Percentiles rank a stretch among this genome's conserved stretches.
phyloP scores from a whole-genome alignment of 805 yeast species.

The Lipomyces orientalis region DNA sequence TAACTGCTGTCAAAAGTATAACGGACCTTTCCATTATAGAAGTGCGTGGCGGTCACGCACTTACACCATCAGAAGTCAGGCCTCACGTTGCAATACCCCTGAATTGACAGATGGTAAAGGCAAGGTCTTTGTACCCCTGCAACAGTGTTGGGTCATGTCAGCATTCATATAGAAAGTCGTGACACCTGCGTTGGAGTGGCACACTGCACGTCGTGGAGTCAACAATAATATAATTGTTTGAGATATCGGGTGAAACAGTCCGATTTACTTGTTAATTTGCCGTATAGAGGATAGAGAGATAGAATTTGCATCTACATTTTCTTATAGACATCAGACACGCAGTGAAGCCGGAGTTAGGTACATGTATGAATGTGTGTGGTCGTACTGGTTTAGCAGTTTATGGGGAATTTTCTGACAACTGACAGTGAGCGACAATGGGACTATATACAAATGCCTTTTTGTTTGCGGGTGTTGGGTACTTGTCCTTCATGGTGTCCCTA shows the following conservation, averaged over 20 bases:
- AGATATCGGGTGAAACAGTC: neutral
- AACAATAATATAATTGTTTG: neutral
- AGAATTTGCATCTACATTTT: neutral
- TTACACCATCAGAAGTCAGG: neutral
- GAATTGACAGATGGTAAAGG: neutral
- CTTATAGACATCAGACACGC: neutral
- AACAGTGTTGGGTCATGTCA: neutral
- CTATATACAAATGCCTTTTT: neutral
- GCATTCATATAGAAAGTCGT: no score
- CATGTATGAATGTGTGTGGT: neutral
- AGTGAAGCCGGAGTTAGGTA: neutral
- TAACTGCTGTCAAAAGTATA: no score
- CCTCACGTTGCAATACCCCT: neutral
- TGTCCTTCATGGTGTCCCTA: conserved; percentile 9
- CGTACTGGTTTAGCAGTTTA: neutral
- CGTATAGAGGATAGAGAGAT: neutral
- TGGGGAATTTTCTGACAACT: neutral
- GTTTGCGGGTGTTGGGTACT: conserved; percentile 5
- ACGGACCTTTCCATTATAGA: no score
- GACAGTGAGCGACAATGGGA: neutral
- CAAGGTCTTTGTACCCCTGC: neutral
- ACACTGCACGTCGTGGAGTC: neutral
- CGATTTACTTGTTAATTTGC: neutral
- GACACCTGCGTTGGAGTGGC: no score
- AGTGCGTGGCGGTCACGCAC: neutral